Conservation (phyloP, 805 yeast species). For the Nakazawaea anatomiae region DNA sequence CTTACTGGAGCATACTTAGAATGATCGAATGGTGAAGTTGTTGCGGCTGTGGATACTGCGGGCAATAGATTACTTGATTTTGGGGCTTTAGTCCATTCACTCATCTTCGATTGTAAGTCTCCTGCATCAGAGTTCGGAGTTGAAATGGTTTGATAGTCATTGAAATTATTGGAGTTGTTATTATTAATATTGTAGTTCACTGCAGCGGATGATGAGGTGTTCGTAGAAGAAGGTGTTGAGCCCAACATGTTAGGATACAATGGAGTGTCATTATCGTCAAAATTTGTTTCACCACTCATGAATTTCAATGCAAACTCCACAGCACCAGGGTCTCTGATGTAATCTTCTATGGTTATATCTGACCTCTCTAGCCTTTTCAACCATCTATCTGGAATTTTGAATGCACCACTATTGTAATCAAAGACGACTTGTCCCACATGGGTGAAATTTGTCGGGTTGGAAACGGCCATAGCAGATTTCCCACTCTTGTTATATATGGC, state of each 20-base stretch:
- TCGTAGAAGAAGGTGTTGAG: neutral
- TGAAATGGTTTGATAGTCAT: slow-evolving; percentile 17
- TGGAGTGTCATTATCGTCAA: slow-evolving; percentile 23
- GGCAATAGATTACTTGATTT: slow-evolving; percentile 8
- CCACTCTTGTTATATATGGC: slow-evolving; percentile 57
- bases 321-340: slow-evolving; percentile 59
- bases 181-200: neutral
- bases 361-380: slow-evolving; percentile 49
- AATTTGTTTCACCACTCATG: slow-evolving; percentile 41
- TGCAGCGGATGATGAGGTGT: neutral
- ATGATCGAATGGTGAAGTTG: slow-evolving; percentile 12
- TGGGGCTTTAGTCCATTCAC: slow-evolving; percentile 38
- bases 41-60: slow-evolving; percentile 9
- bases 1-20: slow-evolving; percentile 30
- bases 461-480: slow-evolving; percentile 44
- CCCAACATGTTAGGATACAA: slow-evolving; percentile 9
- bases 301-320: slow-evolving; percentile 57
- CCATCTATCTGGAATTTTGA: slow-evolving; percentile 53
- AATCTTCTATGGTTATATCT: slow-evolving; percentile 55
- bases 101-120: slow-evolving; percentile 23
- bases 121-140: slow-evolving; percentile 13
- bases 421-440: slow-evolving; percentile 89
- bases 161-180: neutral
- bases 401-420: slow-evolving; percentile 66
- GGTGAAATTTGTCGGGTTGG: slow-evolving; percentile 90